Percentiles rank a stretch among this genome's conserved stretches.
Evolutionary conservation across 176 grass and related monocot species (phyloP).

Genomic region (Oropetium thomaeum): DNA sequence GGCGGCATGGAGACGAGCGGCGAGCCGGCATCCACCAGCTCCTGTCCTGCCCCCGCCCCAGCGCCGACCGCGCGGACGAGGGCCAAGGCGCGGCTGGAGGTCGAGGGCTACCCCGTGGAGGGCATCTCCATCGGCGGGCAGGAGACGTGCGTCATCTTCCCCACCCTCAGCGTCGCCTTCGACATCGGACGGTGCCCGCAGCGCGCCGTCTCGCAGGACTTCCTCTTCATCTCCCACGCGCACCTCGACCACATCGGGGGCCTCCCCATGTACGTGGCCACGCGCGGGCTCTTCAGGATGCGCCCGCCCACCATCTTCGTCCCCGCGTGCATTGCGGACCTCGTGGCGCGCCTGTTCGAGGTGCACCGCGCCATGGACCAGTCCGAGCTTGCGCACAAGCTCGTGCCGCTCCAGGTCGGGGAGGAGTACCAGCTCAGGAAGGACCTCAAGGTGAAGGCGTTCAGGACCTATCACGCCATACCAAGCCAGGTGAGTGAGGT

Average conservation of each 20-base stretch:
- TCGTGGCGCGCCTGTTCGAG: conserved; percentile 71
- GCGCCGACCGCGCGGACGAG: not conserved
- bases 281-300: conserved; percentile 70
- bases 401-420: conserved; percentile 67
- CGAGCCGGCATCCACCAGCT: conserved; percentile 2
- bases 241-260: conserved; percentile 96
- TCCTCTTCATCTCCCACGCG: conserved; percentile 92
- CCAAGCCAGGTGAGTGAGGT: conserved; percentile 84
- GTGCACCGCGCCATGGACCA: conserved; percentile 92
- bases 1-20: conserved; percentile 25
- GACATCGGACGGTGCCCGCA: conserved; percentile 96
- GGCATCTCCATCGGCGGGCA: conserved; percentile 85
- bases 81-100: conserved; percentile 22
- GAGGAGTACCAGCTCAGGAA: conserved; percentile 79
- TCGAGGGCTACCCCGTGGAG: conserved; percentile 78
- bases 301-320: conserved; percentile 91
- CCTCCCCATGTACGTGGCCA: conserved; percentile 94
- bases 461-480: conserved; percentile 85
- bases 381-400: conserved; percentile 79
- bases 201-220: conserved; percentile 80
- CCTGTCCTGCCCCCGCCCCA: not conserved
- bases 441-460: conserved; percentile 88
- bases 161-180: conserved; percentile 83
- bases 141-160: conserved; percentile 90
- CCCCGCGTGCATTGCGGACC: conserved; percentile 55